Evolutionary conservation across 306 rosid genomes (phyloP), one percentile per base, ranked within the genome.

Genomic region (Quercus rubra): DNA sequence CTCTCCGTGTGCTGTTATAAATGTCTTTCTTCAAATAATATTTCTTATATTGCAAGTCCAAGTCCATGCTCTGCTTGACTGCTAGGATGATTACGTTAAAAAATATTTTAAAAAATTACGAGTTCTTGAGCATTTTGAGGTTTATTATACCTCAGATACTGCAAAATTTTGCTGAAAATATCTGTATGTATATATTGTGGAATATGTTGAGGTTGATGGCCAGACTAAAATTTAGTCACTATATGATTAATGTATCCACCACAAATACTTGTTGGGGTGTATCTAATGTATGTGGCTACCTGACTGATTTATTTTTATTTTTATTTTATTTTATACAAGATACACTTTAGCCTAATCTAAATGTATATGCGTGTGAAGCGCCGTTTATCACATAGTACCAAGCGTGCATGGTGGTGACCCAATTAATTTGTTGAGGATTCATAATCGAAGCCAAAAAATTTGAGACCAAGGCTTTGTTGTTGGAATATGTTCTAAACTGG

Each of bases 271-370:
- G 43, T 38, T 38, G 43, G 43, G 10, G 43, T 35, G 41, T 35
- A 35, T 35, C 12, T 8, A 41, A 8, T 2, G 8, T 41, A 41
- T 41, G 46, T 41, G 46, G 46, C 46, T 1, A 41, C 3, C 11
- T 8, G 46, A 41, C 46, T 41, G 7, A 0, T 7, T 8, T 38
- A 0, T 38, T 35, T 33, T 33, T 33, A 5, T 5, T 35, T 35
- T 35, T 35, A 6, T 35, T 33, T 33, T 33, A 5, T 5, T 35
- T 35, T 35, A 5, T 5, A 5, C 2, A 5, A 35, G 8, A 1
- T 33, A 33, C 5, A 35, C 0, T 6, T 1, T 35, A 0, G 8
- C 0, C 0, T 35, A 35, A 35, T 35, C 2, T 5, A 35, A 35
- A 35, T 35, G 2, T 1, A 35, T 35, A 35, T 6, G 0, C 0